These are phyloP conservation scores for Picochlorum sp. DNA, from an alignment of 139 green algal species.

Conservation along the genomic window DNA sequence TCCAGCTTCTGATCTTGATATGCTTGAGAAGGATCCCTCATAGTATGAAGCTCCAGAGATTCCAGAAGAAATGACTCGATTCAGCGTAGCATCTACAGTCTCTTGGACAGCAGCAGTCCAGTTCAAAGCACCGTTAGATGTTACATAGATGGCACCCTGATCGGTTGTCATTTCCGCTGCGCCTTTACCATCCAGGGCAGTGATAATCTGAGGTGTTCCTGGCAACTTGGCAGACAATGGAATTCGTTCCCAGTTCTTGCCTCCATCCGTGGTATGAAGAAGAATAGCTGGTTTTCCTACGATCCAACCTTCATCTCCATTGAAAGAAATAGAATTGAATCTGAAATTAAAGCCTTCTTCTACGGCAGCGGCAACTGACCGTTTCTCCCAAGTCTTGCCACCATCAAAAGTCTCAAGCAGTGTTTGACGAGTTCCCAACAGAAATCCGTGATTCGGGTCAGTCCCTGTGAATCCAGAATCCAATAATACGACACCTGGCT, in stretches of 20 bases:
- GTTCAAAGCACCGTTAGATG: slow-evolving; percentile 82
- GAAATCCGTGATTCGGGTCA: slow-evolving; percentile 89
- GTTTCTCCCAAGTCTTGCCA: slow-evolving; percentile 81
- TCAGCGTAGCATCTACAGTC: slow-evolving; percentile 97
- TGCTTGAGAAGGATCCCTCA: slow-evolving; percentile 89
- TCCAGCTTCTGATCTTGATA: slow-evolving; percentile 60
- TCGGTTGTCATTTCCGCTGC: slow-evolving; percentile 96
- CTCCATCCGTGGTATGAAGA: slow-evolving; percentile 89
- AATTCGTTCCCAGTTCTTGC: slow-evolving; percentile 90
- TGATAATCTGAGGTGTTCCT: slow-evolving; percentile 70
- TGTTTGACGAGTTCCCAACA: slow-evolving; percentile 92
- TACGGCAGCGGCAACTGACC: slow-evolving; percentile 40
- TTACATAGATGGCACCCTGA: slow-evolving; percentile 96
- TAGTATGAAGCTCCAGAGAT: slow-evolving; percentile 97
- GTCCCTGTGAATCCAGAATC: slow-evolving; percentile 85
- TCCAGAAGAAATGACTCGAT: slow-evolving; percentile 66
- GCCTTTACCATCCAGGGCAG: slow-evolving; percentile 44
- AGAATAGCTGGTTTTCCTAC: slow-evolving; percentile 97
- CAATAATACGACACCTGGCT: slow-evolving; percentile 86
- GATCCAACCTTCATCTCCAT: slow-evolving; percentile 95
- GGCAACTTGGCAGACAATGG: slow-evolving; percentile 89
- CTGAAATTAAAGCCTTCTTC: slow-evolving; percentile 84
- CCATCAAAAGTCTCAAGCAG: slow-evolving; percentile 95
- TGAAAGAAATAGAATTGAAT: slow-evolving; percentile 94
- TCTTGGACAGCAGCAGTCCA: slow-evolving; percentile 97